A percentile compares a stretch with the other conserved stretches of the same genome.
Conservation (phyloP, 345 rosid genomes). For the Gossypium arboreum region DNA sequence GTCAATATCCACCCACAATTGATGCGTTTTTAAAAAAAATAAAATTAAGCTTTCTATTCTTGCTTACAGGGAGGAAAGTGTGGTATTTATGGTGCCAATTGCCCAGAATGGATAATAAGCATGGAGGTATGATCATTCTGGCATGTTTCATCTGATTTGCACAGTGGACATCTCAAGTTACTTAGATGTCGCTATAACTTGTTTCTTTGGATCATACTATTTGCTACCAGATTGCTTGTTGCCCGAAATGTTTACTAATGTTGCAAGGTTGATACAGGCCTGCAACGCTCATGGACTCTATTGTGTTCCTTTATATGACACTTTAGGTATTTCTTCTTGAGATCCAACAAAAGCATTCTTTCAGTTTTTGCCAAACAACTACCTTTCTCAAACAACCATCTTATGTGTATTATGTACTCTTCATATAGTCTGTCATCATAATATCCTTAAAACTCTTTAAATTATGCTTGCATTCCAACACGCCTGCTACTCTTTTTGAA, state of each 20-base stretch:
- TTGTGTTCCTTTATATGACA: slow-evolving; percentile 96
- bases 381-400: background rate
- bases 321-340: slow-evolving; percentile 56
- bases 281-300: slow-evolving; percentile 97
- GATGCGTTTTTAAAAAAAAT: background rate
- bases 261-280: slow-evolving; percentile 54
- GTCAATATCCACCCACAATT: background rate
- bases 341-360: background rate
- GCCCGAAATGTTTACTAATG: slow-evolving; percentile 29
- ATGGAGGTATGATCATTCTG: slow-evolving; percentile 69
- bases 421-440: background rate
- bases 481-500: background rate
- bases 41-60: background rate
- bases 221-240: background rate
- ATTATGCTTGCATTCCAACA: background rate
- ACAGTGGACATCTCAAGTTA: background rate
- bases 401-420: background rate
- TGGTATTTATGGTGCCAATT: slow-evolving; percentile 91
- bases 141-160: background rate
- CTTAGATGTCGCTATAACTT: background rate
- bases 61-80: slow-evolving; percentile 65
- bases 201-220: background rate
- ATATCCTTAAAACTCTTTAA: background rate
- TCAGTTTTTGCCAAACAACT: background rate
- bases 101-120: slow-evolving; percentile 89